These are phyloP conservation scores for Auricularia cornea DNA, from an alignment of 768 basidiomycete genomes.

Conservation along the genomic window DNA sequence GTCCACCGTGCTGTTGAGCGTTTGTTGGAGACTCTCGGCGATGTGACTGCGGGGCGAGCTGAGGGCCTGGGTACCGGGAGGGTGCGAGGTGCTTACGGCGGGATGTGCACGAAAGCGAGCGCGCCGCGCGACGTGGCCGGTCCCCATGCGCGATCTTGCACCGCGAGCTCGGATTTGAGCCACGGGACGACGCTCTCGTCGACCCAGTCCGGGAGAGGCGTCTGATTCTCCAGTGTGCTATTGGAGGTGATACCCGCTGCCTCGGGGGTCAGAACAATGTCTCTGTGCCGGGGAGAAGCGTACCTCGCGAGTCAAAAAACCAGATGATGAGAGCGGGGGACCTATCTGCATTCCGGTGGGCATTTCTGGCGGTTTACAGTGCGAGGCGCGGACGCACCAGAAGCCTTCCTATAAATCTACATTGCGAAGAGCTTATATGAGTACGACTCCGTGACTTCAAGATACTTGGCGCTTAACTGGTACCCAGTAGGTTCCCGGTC, in stretches of 20 bases:
- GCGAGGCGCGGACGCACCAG: slow-evolving; percentile 21
- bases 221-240: slow-evolving; percentile 20
- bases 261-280: not conserved
- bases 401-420: slow-evolving; percentile 30
- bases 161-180: slow-evolving; percentile 44
- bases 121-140: slow-evolving; percentile 42
- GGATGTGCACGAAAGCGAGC: slow-evolving; percentile 68
- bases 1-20: slow-evolving; percentile 30
- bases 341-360: slow-evolving; percentile 23
- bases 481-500: slow-evolving; percentile 71
- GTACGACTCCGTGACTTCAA: too few species aligned
- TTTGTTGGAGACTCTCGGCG: slow-evolving; percentile 28
- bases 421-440: too few species aligned
- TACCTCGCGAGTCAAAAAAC: slow-evolving; percentile 75
- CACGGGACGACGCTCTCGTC: slow-evolving; percentile 53
- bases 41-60: slow-evolving; percentile 14
- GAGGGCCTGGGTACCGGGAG: not conserved
- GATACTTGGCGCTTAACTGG: slow-evolving; percentile 35
- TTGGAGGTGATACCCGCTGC: not conserved
- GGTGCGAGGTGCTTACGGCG: slow-evolving; percentile 38
- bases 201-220: slow-evolving; percentile 56
- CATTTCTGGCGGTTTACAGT: not conserved
- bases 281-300: slow-evolving; percentile 1
- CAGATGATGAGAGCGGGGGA: slow-evolving; percentile 52
- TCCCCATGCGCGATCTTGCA: slow-evolving; percentile 55